phyloP scores from a whole-genome alignment of 768 basidiomycete genomes.

The Imleria badia region DNA sequence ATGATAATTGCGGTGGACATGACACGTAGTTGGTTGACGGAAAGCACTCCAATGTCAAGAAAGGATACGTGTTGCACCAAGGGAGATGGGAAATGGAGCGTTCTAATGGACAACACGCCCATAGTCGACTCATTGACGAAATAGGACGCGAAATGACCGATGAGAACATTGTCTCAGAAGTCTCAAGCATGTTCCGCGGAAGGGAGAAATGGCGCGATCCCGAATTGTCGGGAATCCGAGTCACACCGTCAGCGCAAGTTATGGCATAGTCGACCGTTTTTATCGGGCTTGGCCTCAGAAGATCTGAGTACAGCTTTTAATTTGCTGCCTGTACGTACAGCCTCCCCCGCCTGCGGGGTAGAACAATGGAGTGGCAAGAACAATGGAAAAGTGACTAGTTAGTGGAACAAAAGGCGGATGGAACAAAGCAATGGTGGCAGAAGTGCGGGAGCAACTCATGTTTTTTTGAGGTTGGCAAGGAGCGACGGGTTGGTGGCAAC shows the following conservation, averaged over 20 bases:
- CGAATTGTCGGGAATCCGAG: background rate
- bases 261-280: constrained; percentile 2
- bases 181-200: background rate
- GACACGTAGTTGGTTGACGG: no score
- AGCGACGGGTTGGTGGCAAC: background rate
- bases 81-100: no score
- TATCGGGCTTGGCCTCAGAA: no score
- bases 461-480: background rate
- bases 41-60: no score
- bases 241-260: background rate
- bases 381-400: constrained; percentile 20
- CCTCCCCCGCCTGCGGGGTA: background rate
- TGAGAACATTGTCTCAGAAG: no score
- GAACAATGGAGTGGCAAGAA: constrained; percentile 17
- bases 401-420: constrained; percentile 12
- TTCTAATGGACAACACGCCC: no score
- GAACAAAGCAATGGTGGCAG: background rate
- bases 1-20: no score
- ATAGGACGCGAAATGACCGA: no score
- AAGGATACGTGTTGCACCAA: no score
- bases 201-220: background rate
- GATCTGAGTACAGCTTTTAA: background rate
- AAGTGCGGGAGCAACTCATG: background rate
- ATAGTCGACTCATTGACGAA: no score
- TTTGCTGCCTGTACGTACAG: constrained; percentile 12